Evolutionary conservation across 2,329 filamentous ascomycete species (phyloP), one percentile per base, ranked within the genome.

Genomic region (Cercospora zeina): DNA sequence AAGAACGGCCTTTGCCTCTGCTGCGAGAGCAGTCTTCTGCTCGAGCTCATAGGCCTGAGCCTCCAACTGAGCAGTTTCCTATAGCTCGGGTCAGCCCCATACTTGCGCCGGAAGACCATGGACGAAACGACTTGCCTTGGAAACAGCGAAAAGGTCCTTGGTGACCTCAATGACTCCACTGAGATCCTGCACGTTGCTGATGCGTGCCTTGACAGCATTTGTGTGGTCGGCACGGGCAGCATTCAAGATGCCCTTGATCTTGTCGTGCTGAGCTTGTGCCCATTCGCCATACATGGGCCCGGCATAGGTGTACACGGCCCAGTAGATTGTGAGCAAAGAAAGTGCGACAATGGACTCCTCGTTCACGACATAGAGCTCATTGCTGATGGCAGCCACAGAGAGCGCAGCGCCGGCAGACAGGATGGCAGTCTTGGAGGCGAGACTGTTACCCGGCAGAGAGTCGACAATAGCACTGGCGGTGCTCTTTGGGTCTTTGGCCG

Each of bases 331-430:
- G 76, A 97, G 83, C 74, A 99, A 85, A 79, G 90, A 95, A 82
- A 99, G 86, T 70, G 91, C 90, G 76, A 96, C 90, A 77, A 99
- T 90, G 68, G 93, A 90, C 85, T 99, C 95, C 85, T 99, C 95
- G 83, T 99, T 99, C 81, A 99, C 85, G 78, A 99, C 92, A 82
- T 97, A 97, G 84, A 97, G 92, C 87, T 99, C 95, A 83, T 96
- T 99, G 88, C 90, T 96, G 82, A 99, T 92, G 75, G 92, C 95
- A 77, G 95, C 96, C 79, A 96, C 86, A 75, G 90, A 93, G 73
- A 96, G 81, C 81, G 90, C 93, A 75, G 95, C 91, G 69, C 89
- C 89, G 73, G 91, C 93, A 76, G 93, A 97, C 75, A 99, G 89
- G 77, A 97, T 93, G 75, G 95, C 95, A 72, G 91, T 92, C 89